A percentile compares a stretch with the other conserved stretches of the same genome.
phyloP scores from a whole-genome alignment of 129 eudicot species.

The Sambucus nigra region DNA sequence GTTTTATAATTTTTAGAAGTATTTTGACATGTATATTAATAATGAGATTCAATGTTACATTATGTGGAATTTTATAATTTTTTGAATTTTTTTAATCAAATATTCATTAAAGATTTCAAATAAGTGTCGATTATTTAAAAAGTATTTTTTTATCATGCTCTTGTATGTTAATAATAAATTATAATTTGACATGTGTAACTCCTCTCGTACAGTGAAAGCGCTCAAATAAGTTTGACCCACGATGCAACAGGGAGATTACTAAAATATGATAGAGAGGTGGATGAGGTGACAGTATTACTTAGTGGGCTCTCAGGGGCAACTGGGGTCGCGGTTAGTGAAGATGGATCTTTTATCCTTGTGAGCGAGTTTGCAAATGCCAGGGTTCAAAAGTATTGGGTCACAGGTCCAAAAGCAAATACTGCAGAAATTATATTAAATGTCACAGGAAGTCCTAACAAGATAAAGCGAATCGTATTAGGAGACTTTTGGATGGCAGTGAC shows the following conservation, averaged over 20 bases:
- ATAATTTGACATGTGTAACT: no score
- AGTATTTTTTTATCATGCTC: no score
- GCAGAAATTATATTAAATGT: not conserved
- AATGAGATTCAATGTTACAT: no score
- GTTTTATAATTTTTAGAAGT: no score
- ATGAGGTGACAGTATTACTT: not conserved
- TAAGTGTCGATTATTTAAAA: no score
- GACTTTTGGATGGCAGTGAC: conserved; percentile 7
- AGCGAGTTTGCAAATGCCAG: not conserved
- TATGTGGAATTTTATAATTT: no score
- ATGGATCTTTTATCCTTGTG: not conserved
- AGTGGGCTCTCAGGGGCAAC: not conserved
- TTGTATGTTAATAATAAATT: no score
- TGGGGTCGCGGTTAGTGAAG: not conserved
- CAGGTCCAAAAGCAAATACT: not conserved
- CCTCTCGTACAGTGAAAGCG: not conserved
- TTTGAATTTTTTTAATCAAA: no score
- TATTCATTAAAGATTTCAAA: not conserved
- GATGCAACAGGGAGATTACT: conserved; percentile 2
- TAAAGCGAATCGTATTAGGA: not conserved
- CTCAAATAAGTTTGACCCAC: not conserved
- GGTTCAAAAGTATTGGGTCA: conserved; percentile 2
- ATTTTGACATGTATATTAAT: no score
- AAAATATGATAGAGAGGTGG: not conserved
- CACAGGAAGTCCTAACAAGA: not conserved